phyloP scores from a whole-genome alignment of 1,284 basidiomycete species.

The Clitocybe nebularis region DNA sequence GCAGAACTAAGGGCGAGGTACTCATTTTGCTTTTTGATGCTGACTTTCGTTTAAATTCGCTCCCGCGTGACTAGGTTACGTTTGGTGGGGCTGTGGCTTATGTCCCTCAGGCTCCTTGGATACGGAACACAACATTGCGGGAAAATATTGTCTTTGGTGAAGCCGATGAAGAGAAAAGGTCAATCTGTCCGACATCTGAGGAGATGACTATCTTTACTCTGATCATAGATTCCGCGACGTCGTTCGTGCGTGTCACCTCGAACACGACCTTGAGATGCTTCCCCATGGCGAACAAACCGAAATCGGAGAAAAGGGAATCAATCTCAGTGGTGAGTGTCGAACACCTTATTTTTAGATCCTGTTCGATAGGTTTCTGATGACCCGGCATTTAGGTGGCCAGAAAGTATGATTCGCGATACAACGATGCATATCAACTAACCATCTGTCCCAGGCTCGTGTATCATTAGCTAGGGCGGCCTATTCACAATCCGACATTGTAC shows the following conservation, averaged over 20 bases:
- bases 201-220: neutral
- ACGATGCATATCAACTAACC: neutral
- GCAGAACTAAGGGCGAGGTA: conserved; percentile 53
- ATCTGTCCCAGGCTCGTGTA: conserved; percentile 60
- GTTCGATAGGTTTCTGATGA: neutral
- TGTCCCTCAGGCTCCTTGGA: conserved; percentile 78
- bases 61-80: conserved; percentile 35
- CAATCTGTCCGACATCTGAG: conserved; percentile 4
- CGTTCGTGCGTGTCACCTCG: conserved; percentile 57
- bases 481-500: conserved; percentile 67
- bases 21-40: conserved; percentile 13
- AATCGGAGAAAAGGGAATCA: conserved; percentile 84
- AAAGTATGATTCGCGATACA: conserved; percentile 42
- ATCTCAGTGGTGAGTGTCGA: conserved; percentile 44
- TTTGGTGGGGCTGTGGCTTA: conserved; percentile 72
- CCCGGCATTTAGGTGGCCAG: conserved; percentile 41
- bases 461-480: conserved; percentile 81
- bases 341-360: neutral
- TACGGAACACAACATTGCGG: conserved; percentile 67
- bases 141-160: conserved; percentile 67
- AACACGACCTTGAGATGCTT: conserved; percentile 64
- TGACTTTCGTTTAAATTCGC: conserved; percentile 3
- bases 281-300: conserved; percentile 70
- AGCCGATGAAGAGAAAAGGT: conserved; percentile 51
- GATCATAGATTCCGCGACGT: conserved; percentile 45